A percentile compares a stretch with the other conserved stretches of the same genome.
These are phyloP conservation scores for Ramalina intermedia DNA, from an alignment of 495 filamentous ascomycete genomes.

Conservation along the genomic window DNA sequence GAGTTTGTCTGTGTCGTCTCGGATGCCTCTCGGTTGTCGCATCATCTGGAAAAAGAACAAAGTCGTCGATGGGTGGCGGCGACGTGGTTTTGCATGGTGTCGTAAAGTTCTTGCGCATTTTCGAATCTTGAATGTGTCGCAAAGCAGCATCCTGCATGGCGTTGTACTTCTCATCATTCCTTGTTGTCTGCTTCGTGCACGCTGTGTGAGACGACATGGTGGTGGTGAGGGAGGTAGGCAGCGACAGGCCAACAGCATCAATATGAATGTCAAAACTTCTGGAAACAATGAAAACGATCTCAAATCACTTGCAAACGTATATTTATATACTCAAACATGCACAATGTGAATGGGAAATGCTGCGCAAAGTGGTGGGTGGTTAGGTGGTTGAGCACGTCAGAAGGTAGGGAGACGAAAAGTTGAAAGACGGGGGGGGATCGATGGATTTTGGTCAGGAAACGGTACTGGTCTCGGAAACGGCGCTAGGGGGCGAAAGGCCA, in stretches of 20 bases:
- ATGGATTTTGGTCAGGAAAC: too few relatives aligned
- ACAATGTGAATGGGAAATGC: background rate
- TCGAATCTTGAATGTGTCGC: background rate
- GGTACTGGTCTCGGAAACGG: too few relatives aligned
- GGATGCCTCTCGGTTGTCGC: background rate
- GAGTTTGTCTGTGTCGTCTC: too few relatives aligned
- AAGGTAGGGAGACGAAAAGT: conserved; percentile 6
- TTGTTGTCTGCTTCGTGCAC: background rate
- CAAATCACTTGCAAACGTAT: background rate
- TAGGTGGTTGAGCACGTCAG: background rate
- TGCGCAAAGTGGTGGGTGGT: background rate
- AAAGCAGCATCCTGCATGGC: background rate
- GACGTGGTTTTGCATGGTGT: background rate
- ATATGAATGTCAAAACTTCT: background rate
- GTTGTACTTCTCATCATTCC: background rate
- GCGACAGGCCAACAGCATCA: background rate
- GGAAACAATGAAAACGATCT: background rate
- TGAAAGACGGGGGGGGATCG: background rate
- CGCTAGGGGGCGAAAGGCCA: too few relatives aligned
- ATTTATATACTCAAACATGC: conserved; percentile 3
- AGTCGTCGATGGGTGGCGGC: conserved; percentile 7
- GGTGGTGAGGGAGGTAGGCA: conserved; percentile 1
- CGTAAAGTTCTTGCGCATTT: background rate
- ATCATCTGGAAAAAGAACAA: conserved; percentile 1
- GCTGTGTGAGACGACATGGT: conserved; percentile 3